Evolutionary conservation across 1,139 yeast genomes (phyloP), one percentile per base, ranked within the genome.

Genomic region (Yamadazyma songkhlaensis): DNA sequence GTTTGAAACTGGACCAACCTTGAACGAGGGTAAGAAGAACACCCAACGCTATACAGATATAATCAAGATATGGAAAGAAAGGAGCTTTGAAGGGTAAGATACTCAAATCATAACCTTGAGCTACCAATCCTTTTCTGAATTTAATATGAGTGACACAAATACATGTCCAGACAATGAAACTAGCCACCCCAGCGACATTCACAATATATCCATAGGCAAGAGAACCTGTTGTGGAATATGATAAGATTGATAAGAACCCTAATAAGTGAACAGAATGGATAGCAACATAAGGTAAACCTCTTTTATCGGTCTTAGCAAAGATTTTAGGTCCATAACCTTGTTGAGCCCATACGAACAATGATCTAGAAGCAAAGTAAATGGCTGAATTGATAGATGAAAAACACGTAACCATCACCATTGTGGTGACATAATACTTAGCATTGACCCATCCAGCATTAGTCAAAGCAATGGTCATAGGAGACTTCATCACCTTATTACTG

Each of bases 401-500:
- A 25, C 67, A 61, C 2, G 72, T 66, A 10, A 70, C 61, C 49
- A 66, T 47, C 32, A 67, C 60, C 25, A 66, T 67, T 1, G 69
- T 68, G 43, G 68, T 67, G 61, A 67, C 66, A 47, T 60, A 67
- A 37, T 62, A 57, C 22, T 70, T 72, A n/a, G 61, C 67, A 29
- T 62, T 67, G 35, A 55, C 59, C 33, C 71, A 66, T 25, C 73
- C 73, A 22, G 62, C 71, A 61, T 70, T 60, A 50, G 72, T 77
- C 55, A 77, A 77, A 6, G 77, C 82, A 44, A 81, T 66, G 4
- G 85, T 77, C 59, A 81, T 80, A 2, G 85, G 85, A 3, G 85
- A 79, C 4, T 83, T 74, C 42, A 73, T 58, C 31, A 72, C 62
- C 6, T 65, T 56, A 34, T 60, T 70, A 5, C 30, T 25, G 22